Conservation (phyloP, 305 asterid genomes). For the Petunia hybrid region DNA sequence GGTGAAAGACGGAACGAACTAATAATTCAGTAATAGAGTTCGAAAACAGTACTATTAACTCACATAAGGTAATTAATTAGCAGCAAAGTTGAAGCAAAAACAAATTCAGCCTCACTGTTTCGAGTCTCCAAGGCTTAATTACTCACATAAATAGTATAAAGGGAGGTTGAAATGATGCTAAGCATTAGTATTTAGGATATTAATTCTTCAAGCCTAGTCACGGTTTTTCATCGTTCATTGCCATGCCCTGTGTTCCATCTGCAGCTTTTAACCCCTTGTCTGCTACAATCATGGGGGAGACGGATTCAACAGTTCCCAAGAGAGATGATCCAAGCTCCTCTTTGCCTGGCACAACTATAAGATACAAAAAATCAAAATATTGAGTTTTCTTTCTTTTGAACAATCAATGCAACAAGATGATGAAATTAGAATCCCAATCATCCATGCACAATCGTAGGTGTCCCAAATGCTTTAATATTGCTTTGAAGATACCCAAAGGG, state of each 20-base stretch:
- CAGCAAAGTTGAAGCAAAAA: too few species aligned
- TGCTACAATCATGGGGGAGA: neutral
- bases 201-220: neutral
- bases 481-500: neutral
- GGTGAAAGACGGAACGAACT: too few species aligned
- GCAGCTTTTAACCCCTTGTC: neutral
- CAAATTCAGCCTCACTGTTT: too few species aligned
- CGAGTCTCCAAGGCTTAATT: too few species aligned
- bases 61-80: too few species aligned
- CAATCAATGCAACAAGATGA: neutral
- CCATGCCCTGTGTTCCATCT: neutral
- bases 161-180: too few species aligned
- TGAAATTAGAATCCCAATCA: neutral
- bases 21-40: too few species aligned
- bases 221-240: too few species aligned
- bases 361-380: neutral
- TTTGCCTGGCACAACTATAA: neutral
- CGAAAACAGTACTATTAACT: too few species aligned
- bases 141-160: too few species aligned
- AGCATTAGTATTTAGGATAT: too few species aligned
- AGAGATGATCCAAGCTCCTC: neutral
- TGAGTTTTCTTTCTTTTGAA: neutral
- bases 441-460: neutral
- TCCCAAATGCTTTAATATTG: neutral
- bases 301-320: too few species aligned